These are phyloP conservation scores for Mrakia hoshinonis DNA, from an alignment of 768 basidiomycete species.

Conservation along the genomic window DNA sequence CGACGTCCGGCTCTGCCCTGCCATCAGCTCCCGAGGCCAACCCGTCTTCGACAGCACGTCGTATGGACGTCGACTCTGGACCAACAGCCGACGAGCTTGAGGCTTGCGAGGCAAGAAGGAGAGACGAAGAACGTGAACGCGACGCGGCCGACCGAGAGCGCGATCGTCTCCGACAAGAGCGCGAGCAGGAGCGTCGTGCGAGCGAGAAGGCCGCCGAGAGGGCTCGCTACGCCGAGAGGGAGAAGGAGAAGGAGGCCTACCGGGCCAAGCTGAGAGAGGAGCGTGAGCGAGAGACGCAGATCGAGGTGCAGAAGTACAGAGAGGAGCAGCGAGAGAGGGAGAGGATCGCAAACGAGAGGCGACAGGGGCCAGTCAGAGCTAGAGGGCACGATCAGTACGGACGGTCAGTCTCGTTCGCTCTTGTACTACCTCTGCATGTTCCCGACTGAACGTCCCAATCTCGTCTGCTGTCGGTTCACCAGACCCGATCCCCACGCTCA, in stretches of 20 bases:
- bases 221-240: neutral
- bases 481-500: neutral
- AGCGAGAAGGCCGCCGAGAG: neutral
- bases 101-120: too few relatives aligned
- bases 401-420: neutral
- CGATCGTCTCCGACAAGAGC: neutral
- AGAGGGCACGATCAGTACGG: neutral
- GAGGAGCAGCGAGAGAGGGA: neutral
- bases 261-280: constrained; percentile 3
- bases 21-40: too few relatives aligned
- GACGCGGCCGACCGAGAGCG: neutral
- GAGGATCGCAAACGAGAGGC: neutral
- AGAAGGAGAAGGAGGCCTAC: constrained; percentile 5
- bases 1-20: too few relatives aligned
- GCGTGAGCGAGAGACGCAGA: neutral
- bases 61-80: too few relatives aligned
- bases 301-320: neutral
- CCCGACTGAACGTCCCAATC: neutral
- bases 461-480: neutral
- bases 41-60: too few relatives aligned
- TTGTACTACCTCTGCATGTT: too few relatives aligned
- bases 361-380: neutral
- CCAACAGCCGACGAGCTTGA: too few relatives aligned
- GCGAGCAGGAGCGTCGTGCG: neutral
- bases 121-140: neutral